phyloP scores from a whole-genome alignment of 257 asterid genomes.

The Rehmannia glutinosa region DNA sequence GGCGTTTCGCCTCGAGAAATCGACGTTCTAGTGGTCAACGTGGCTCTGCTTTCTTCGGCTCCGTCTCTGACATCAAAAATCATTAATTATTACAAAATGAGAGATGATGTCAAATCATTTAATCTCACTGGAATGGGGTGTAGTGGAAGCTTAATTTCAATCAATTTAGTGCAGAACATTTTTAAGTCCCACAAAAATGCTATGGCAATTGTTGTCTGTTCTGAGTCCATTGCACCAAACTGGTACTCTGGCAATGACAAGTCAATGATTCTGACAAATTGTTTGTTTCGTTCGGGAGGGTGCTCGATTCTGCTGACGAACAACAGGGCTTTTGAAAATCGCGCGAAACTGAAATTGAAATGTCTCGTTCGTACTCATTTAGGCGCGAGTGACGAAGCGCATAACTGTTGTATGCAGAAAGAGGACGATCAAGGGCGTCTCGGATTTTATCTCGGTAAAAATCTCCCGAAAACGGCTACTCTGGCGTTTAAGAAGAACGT shows the following conservation, averaged over 20 bases:
- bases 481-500: conserved; percentile 32
- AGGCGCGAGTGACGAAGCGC: conserved; percentile 37
- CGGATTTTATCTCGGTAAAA: conserved; percentile 35
- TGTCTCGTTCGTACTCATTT: conserved; percentile 37
- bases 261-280: conserved; percentile 44
- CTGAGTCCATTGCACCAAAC: conserved; percentile 39
- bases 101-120: conserved; percentile 33
- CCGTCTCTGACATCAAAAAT: conserved; percentile 33
- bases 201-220: conserved; percentile 29
- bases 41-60: conserved; percentile 14
- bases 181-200: conserved; percentile 24
- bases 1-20: conserved; percentile 30
- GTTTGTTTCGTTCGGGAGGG: conserved; percentile 44
- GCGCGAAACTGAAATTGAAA: conserved; percentile 25
- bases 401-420: conserved; percentile 26
- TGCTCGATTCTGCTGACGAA: conserved; percentile 41
- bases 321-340: conserved; percentile 10
- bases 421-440: conserved; percentile 33
- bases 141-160: conserved; percentile 36
- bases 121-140: conserved; percentile 47
- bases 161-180: conserved; percentile 32
- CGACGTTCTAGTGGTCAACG: conserved; percentile 34
- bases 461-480: conserved; percentile 31
- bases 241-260: conserved; percentile 39
- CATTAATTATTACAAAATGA: conserved; percentile 32